phyloP scores from a whole-genome alignment of 345 rosid species.

The Camelina neglecta region DNA sequence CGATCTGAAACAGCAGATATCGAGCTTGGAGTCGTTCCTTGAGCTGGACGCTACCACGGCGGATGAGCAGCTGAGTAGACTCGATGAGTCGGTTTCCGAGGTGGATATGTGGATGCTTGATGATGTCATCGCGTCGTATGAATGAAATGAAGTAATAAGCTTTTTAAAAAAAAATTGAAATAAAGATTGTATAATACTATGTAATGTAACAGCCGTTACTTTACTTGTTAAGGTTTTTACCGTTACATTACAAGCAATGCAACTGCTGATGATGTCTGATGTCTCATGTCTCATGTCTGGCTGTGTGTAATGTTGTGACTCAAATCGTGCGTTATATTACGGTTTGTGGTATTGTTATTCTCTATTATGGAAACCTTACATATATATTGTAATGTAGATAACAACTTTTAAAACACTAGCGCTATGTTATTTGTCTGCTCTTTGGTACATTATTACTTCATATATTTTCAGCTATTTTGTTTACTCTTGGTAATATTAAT shows the following conservation, averaged over 20 bases:
- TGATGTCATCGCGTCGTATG: conserved; percentile 51
- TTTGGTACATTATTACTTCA: too few species aligned
- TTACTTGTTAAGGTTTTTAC: neutral
- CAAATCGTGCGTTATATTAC: conserved; percentile 14
- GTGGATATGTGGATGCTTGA: conserved; percentile 77
- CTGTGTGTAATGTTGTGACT: neutral
- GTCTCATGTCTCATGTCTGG: neutral
- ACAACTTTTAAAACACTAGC: too few species aligned
- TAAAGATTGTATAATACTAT: conserved; percentile 8
- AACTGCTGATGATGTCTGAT: neutral
- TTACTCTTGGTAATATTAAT: too few species aligned
- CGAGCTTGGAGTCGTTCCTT: conserved; percentile 65
- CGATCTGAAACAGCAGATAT: conserved; percentile 63
- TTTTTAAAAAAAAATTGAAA: neutral
- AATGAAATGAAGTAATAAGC: neutral
- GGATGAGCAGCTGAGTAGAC: conserved; percentile 34
- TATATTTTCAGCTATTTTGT: too few species aligned
- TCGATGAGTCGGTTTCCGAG: conserved; percentile 39
- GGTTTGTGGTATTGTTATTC: conserved; percentile 6
- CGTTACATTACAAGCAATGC: neutral
- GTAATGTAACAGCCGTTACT: conserved; percentile 9
- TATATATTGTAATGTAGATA: neutral
- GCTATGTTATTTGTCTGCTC: too few species aligned
- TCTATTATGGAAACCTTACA: neutral
- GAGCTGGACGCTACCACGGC: conserved; percentile 51